Conservation (phyloP, 306 rosid genomes). For the Chamaecrista fasciculata region DNA sequence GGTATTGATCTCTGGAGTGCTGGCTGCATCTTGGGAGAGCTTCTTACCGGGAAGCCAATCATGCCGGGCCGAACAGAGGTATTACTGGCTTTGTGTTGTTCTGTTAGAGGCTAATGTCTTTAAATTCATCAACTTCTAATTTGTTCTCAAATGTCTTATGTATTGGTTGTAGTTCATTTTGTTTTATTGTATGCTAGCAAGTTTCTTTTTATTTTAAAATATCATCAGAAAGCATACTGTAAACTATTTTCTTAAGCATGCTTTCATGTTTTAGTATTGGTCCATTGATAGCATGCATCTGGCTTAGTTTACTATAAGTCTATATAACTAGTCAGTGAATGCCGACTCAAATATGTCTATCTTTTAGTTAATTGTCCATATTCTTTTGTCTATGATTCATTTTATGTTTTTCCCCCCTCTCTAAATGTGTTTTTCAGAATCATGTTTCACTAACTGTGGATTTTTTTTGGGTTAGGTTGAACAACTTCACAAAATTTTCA, state of each 20-base stretch:
- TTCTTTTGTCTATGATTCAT: not conserved
- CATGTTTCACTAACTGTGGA: conserved; percentile 20
- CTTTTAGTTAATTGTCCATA: not conserved
- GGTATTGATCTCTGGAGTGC: conserved; percentile 93
- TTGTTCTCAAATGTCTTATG: not conserved
- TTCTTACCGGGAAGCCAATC: conserved; percentile 86
- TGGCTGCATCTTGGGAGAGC: conserved; percentile 92
- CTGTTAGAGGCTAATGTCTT: not conserved
- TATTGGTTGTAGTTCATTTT: not conserved
- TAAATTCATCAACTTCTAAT: not conserved
- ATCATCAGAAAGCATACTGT: not conserved
- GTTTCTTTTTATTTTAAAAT: too few relatives aligned
- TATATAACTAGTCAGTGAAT: not conserved
- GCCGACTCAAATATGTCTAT: not conserved
- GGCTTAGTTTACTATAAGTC: not conserved
- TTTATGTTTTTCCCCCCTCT: not conserved
- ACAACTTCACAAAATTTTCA: conserved; percentile 88
- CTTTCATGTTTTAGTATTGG: not conserved
- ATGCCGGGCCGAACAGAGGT: conserved; percentile 99
- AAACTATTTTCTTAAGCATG: not conserved
- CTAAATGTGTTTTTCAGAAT: conserved; percentile 27
- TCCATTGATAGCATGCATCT: not conserved
- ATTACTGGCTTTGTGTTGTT: conserved; percentile 29
- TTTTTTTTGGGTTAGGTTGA: conserved; percentile 59
- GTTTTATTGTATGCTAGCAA: not conserved